phyloP scores from a whole-genome alignment of 23 red algal genomes.

The Gracilariopsis chorda region DNA sequence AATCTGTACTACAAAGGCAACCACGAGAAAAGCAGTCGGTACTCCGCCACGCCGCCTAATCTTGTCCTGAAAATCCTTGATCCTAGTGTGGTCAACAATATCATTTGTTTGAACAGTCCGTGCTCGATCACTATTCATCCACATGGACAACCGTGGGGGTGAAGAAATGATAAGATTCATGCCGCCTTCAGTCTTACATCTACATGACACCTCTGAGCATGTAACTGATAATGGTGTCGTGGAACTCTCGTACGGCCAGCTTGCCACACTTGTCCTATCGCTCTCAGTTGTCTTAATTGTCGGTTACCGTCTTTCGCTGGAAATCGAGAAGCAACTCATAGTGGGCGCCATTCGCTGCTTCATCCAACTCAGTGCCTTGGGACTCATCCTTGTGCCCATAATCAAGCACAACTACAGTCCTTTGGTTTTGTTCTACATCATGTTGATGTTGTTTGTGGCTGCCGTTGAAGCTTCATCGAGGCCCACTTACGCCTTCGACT shows the following conservation, averaged over 20 bases:
- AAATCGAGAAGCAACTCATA: conserved; percentile 60
- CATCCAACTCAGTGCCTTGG: conserved; percentile 75
- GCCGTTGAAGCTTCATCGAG: conserved; percentile 63
- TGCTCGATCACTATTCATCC: no score
- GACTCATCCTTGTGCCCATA: conserved; percentile 82
- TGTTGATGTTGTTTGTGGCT: conserved; percentile 79
- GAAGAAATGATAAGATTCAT: no score
- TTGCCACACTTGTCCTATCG: background rate
- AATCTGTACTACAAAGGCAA: no score
- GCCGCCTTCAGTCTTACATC: no score
- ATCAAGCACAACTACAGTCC: conserved; percentile 44
- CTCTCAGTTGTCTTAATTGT: conserved; percentile 5
- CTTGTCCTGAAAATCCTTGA: no score
- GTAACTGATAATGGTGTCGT: conserved; percentile 32
- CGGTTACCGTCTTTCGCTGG: conserved; percentile 61
- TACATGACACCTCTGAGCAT: background rate
- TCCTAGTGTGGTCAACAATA: no score
- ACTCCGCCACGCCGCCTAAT: no score
- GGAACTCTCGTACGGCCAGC: conserved; percentile 7
- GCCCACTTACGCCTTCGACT: conserved; percentile 48
- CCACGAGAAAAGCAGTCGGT: no score
- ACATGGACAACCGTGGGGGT: no score
- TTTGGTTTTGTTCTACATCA: conserved; percentile 58
- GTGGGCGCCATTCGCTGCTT: conserved; percentile 66
- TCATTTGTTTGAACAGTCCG: no score